A percentile compares a stretch with the other conserved stretches of the same genome.
These are phyloP conservation scores for Phytophthora cactorum DNA, from an alignment of 352 stramenopile species.

Conservation along the genomic window DNA sequence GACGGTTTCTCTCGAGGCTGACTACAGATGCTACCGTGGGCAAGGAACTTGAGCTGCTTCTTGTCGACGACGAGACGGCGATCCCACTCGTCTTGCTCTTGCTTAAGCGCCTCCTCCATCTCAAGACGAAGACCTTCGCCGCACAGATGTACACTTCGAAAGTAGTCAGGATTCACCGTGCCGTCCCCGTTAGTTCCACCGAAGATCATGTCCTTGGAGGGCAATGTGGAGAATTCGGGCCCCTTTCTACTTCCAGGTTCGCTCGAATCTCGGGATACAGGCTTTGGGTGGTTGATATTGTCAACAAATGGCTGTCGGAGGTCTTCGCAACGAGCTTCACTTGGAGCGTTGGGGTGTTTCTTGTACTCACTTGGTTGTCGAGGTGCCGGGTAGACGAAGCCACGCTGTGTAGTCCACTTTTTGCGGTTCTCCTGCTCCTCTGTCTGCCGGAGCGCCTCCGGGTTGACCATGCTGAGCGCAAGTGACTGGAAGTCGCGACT, in stretches of 20 bases:
- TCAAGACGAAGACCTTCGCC: slow-evolving; percentile 78
- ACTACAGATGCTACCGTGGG: slow-evolving; percentile 86
- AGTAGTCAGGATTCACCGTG: slow-evolving; percentile 75
- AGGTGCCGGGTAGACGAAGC: slow-evolving; percentile 89
- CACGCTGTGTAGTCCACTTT: slow-evolving; percentile 85
- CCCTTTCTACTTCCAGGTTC: slow-evolving; percentile 15
- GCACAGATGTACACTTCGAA: slow-evolving; percentile 86
- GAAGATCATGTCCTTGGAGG: slow-evolving; percentile 90
- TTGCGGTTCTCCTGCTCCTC: slow-evolving; percentile 54
- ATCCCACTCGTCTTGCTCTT: slow-evolving; percentile 77
- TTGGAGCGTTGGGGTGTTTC: slow-evolving; percentile 71
- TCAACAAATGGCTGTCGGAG: slow-evolving; percentile 85
- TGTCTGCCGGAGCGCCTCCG: slow-evolving; percentile 56
- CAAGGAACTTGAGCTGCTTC: slow-evolving; percentile 85
- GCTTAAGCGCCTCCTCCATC: slow-evolving; percentile 72
- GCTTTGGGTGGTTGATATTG: slow-evolving; percentile 77
- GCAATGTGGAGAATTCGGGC: slow-evolving; percentile 78
- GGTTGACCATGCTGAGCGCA: slow-evolving; percentile 82
- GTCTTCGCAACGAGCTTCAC: slow-evolving; percentile 82
- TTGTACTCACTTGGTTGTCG: slow-evolving; percentile 72
- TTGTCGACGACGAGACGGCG: slow-evolving; percentile 89
- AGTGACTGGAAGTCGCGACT: slow-evolving; percentile 89
- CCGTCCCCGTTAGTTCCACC: slow-evolving; percentile 82
- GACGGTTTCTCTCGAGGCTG: slow-evolving; percentile 52
- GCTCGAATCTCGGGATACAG: slow-evolving; percentile 47